phyloP scores from a whole-genome alignment of 331 rosid species.

The Acacia concinna region DNA sequence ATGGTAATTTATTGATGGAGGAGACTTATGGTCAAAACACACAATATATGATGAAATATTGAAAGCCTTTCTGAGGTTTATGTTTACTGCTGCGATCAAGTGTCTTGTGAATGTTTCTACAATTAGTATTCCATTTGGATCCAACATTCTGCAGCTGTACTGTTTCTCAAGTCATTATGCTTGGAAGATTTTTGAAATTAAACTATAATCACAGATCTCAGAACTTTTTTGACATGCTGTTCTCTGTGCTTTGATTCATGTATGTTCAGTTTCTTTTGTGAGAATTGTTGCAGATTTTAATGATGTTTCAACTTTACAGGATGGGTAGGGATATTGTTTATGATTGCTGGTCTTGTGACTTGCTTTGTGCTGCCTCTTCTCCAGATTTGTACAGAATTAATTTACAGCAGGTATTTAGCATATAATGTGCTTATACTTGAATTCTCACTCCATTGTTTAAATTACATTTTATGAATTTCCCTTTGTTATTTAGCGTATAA shows the following conservation, averaged over 20 bases:
- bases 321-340: constrained; percentile 86
- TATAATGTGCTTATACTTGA: constrained; percentile 18
- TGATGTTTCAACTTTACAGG: constrained; percentile 53
- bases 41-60: constrained; percentile 6
- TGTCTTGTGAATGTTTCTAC: background rate
- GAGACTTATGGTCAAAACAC: background rate
- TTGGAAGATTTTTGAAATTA: background rate
- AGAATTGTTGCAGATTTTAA: constrained; percentile 7
- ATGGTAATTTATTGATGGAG: background rate
- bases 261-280: constrained; percentile 11
- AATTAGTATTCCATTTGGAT: background rate
- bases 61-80: background rate
- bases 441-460: constrained; percentile 18
- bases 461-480: background rate
- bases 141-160: background rate
- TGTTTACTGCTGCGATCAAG: constrained; percentile 9
- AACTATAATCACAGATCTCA: background rate
- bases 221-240: background rate
- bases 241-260: background rate
- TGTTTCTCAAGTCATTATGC: background rate
- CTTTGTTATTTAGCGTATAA: constrained; percentile 19
- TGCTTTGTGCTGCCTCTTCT: constrained; percentile 97
- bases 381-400: constrained; percentile 89
- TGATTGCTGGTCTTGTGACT: constrained; percentile 93
- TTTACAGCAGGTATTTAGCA: constrained; percentile 73